A percentile compares a stretch with the other conserved stretches of the same genome.
These are phyloP conservation scores for Phytophthora agathidicida DNA, from an alignment of 352 stramenopile species.

Conservation along the genomic window DNA sequence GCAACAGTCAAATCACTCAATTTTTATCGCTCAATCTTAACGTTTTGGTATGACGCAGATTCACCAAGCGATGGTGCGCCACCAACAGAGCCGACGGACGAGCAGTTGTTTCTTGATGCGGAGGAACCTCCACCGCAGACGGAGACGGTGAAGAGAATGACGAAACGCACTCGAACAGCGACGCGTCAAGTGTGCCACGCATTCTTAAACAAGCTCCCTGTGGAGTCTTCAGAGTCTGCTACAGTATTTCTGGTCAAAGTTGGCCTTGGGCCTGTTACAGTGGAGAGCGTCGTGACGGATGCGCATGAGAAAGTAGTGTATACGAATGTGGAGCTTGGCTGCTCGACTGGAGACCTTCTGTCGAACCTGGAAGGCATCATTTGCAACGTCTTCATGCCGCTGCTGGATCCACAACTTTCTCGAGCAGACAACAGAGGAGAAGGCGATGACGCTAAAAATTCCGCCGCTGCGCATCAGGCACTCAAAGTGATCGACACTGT, in stretches of 20 bases:
- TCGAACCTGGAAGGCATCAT: conserved; percentile 88
- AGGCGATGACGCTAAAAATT: conserved; percentile 18
- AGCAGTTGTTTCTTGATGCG: conserved; percentile 73
- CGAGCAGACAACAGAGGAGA: conserved; percentile 21
- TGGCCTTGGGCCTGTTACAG: conserved; percentile 46
- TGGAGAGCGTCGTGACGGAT: conserved; percentile 39
- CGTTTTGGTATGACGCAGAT: conserved; percentile 3
- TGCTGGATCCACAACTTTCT: conserved; percentile 79
- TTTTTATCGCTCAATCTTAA: too few species aligned
- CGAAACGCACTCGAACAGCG: conserved; percentile 57
- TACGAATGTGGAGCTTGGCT: conserved; percentile 85
- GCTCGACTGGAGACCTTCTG: conserved; percentile 86
- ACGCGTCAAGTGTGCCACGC: conserved; percentile 66
- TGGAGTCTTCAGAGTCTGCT: conserved; percentile 60
- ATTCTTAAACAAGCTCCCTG: conserved; percentile 72
- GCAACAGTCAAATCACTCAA: neutral
- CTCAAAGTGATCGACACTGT: conserved; percentile 85
- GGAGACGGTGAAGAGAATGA: conserved; percentile 49
- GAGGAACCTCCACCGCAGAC: conserved; percentile 29
- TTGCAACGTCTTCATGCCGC: conserved; percentile 89
- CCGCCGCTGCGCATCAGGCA: conserved; percentile 40
- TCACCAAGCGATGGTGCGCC: conserved; percentile 8
- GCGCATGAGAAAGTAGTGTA: conserved; percentile 57
- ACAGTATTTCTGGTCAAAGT: conserved; percentile 88
- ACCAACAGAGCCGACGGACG: conserved; percentile 55